Evolutionary conservation across 179 eudicot genomes (phyloP).

Genomic region (Carnegiea gigantea): DNA sequence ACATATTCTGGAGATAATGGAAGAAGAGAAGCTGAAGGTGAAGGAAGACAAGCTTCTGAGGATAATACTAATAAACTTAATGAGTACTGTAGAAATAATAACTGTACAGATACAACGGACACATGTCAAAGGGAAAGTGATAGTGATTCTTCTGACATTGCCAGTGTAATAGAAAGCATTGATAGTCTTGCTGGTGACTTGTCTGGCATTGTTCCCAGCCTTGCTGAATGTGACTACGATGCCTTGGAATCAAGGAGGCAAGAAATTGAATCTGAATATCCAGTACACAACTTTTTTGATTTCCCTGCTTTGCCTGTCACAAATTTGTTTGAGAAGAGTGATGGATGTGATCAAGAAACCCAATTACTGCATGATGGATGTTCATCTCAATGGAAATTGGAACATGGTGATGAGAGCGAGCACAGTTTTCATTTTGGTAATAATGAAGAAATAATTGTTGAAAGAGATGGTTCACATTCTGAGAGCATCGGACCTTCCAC

Average conservation of each 20-base stretch:
- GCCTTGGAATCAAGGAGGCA: slow-evolving; percentile 45
- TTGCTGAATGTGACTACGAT: slow-evolving; percentile 42
- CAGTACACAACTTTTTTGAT: slow-evolving; percentile 59
- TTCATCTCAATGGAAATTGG: slow-evolving; percentile 40
- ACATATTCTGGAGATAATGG: slow-evolving; percentile 63
- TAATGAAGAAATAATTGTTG: slow-evolving; percentile 72
- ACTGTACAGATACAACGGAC: slow-evolving; percentile 56
- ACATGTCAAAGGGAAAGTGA: slow-evolving; percentile 64
- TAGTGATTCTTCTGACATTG: slow-evolving; percentile 67
- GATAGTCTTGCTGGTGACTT: slow-evolving; percentile 67
- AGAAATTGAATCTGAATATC: slow-evolving; percentile 45
- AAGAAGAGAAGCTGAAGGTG: slow-evolving; percentile 53
- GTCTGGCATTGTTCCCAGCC: slow-evolving; percentile 50
- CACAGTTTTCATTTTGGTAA: slow-evolving; percentile 72
- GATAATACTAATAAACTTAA: slow-evolving; percentile 41
- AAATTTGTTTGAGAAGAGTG: slow-evolving; percentile 67
- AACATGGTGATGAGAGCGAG: slow-evolving; percentile 49
- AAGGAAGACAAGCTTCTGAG: slow-evolving; percentile 46
- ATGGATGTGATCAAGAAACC: slow-evolving; percentile 38
- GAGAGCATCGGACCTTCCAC: slow-evolving; percentile 28
- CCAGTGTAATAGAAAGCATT: slow-evolving; percentile 62
- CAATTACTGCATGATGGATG: slow-evolving; percentile 40
- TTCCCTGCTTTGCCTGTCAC: slow-evolving; percentile 96
- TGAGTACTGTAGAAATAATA: slow-evolving; percentile 42
- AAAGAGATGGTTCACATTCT: slow-evolving; percentile 50